phyloP scores from a whole-genome alignment of 1,139 yeast species.

The Candida smagusa region DNA sequence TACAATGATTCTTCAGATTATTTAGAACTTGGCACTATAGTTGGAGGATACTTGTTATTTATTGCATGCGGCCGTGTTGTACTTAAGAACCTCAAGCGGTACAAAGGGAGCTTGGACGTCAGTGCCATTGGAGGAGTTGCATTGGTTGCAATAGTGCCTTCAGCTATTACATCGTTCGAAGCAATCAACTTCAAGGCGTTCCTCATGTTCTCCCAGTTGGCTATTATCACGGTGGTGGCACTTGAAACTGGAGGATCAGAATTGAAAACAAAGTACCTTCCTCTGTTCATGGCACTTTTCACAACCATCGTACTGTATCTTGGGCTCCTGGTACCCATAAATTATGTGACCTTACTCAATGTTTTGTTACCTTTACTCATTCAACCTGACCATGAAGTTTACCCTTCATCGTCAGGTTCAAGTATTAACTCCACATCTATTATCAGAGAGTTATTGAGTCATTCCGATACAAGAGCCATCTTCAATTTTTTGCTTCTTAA shows the following conservation, averaged over 20 bases:
- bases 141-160: constrained; percentile 3
- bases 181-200: constrained; percentile 19
- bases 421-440: constrained; percentile 7
- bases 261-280: constrained; percentile 16
- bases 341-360: constrained; percentile 11
- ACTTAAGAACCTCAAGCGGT: constrained; percentile 10
- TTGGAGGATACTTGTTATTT: constrained; percentile 19
- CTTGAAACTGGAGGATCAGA: constrained; percentile 19
- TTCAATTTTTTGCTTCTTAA: constrained; percentile 83
- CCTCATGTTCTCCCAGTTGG: constrained; percentile 23
- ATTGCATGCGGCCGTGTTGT: constrained; percentile 15
- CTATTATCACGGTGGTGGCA: constrained; percentile 23
- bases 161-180: constrained; percentile 1
- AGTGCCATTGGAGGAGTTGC: constrained; percentile 5
- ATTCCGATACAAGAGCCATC: constrained; percentile 82
- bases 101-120: constrained; percentile 5
- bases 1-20: constrained; percentile 11
- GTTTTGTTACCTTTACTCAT: constrained; percentile 17
- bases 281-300: constrained; percentile 18
- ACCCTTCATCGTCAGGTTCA: background rate
- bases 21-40: constrained; percentile 9
- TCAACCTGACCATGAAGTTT: constrained; percentile 11
- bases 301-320: constrained; percentile 21
- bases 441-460: constrained; percentile 43
- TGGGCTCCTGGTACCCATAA: constrained; percentile 13